A percentile compares a stretch with the other conserved stretches of the same genome.
Evolutionary conservation across 1,284 basidiomycete genomes (phyloP).

Genomic region (Cystobasidium pallidum): DNA sequence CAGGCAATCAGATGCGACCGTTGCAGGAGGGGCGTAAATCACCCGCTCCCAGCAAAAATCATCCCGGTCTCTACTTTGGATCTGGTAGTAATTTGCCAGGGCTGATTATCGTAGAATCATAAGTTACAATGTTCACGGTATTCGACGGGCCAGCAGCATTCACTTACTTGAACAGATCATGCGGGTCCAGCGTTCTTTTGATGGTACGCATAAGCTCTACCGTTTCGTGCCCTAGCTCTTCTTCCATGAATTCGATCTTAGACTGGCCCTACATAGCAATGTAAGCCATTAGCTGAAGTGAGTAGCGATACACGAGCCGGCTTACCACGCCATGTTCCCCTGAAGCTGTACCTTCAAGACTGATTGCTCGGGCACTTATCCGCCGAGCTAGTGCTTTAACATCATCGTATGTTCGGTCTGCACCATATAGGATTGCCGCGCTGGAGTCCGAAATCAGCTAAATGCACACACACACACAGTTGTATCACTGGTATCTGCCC

Average conservation of each 20-base stretch:
- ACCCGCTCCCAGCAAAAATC: too few species aligned
- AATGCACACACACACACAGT: background rate
- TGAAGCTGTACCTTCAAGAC: conserved; percentile 51
- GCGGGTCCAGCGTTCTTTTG: conserved; percentile 73
- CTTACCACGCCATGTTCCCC: conserved; percentile 85
- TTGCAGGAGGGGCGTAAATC: too few species aligned
- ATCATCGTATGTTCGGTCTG: conserved; percentile 44
- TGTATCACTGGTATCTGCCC: background rate
- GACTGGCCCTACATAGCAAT: conserved; percentile 33
- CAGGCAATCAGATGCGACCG: too few species aligned
- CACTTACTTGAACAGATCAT: conserved; percentile 68
- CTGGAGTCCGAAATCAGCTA: background rate
- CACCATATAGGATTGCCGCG: conserved; percentile 40
- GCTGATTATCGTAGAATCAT: background rate
- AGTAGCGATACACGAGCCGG: background rate
- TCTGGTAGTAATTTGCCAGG: conserved; percentile 40
- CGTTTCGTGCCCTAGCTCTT: conserved; percentile 75
- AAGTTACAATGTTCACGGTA: background rate
- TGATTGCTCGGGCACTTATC: conserved; percentile 45
- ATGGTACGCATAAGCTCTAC: conserved; percentile 77
- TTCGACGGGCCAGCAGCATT: background rate
- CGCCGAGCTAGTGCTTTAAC: conserved; percentile 45
- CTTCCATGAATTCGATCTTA: conserved; percentile 62
- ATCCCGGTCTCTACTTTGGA: background rate
- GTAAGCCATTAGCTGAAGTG: too few species aligned